Evolutionary conservation across 352 stramenopile genomes (phyloP), one percentile per base, ranked within the genome.

Genomic region (Phytophthora lateralis): DNA sequence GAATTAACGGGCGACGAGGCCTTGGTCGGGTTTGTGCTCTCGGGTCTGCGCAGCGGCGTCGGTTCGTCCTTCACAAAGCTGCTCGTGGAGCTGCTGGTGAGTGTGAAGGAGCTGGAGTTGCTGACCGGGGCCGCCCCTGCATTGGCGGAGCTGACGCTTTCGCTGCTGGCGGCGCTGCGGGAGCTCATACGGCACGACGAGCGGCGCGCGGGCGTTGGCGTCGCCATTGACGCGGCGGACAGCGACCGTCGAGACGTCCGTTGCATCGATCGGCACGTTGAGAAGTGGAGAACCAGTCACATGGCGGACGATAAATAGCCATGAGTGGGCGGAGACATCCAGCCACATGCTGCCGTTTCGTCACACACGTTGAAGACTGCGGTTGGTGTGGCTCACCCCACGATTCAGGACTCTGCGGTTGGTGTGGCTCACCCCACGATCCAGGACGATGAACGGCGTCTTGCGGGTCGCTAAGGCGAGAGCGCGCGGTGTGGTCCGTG

Each of bases 1-100:
- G 71, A 74, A 17, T 74, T 70, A 14, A 57, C 58, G 17, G 72
- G 64, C 1, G 55, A 69, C 27, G 7, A 5, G 21, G 69, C 55
- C 27, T 73, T 64, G n/a, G 50, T 53, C 15, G 59, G 52, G 34
- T n/a, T 53, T 1, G 47, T 50, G 38, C 29, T 52, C 27, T 60
- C 45, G 11, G 51, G 39, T 49, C 45, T 61, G 39, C 38, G 48
- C 49, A 42, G 59, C 43, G 32, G 64, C 53, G 34, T 55, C 63
- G 34, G 54, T 39, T 43, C 49, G 12, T 53, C 38, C 32, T 42
- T 70, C 2, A 15, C 53, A 27, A 34, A 66, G 42, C 45, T 55
- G 45, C 59, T 52, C 24, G 29, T 43, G 46, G 30, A 61, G 58
- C 50, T 67, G 32, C 30, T 65, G 15, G 37, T 50, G 50, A 64